Evolutionary conservation across 2,329 filamentous ascomycete genomes (phyloP), one percentile per base, ranked within the genome.

Genomic region (Sarocladium brachiariae): DNA sequence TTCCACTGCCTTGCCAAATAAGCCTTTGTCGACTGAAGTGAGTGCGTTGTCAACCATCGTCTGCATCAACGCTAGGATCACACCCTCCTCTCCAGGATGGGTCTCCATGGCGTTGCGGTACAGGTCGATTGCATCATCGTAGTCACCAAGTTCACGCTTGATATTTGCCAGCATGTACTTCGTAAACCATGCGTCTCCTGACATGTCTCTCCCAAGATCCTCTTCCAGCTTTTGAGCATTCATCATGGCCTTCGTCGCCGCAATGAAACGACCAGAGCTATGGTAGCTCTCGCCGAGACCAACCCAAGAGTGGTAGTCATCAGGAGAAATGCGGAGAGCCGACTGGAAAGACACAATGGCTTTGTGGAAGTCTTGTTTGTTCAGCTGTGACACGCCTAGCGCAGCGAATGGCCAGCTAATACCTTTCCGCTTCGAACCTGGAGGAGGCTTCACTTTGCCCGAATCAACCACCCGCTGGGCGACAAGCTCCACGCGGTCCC

Each of bases 211-310:
- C 65, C 63, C 57, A 0, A 78, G 65, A 1, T 76, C 74, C 24
- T 80, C 74, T 55, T 92, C 87, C 4, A 96, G 75, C 50, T 78
- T 80, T 62, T 92, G 84, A 0, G 92, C 93, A 61, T 95, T 87
- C 30, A 87, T 74, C 57, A 97, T 93, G 1, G 93, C 90, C 62
- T 93, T 92, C 3, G 87, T 89, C 0, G 93, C 92, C n/a, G 93
- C 92, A 53, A 96, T 87, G 61, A 95, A 95, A 55, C 92, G 80
- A 9, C 93, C 92, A 14, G 91, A 95, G 58, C 88, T 93, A 63
- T 96, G 87, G 62, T 99, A 99, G 62, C 90, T 95, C 69, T 99
- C 93, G n/a, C 92, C 93, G 1, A 99, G 76, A 1, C 93, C 93
- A 21, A 99, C 87, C 82, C 92, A 99, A 0, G 89, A 95, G 68